phyloP scores from a whole-genome alignment of 1,139 yeast genomes.

The Hansenula lynferdii region DNA sequence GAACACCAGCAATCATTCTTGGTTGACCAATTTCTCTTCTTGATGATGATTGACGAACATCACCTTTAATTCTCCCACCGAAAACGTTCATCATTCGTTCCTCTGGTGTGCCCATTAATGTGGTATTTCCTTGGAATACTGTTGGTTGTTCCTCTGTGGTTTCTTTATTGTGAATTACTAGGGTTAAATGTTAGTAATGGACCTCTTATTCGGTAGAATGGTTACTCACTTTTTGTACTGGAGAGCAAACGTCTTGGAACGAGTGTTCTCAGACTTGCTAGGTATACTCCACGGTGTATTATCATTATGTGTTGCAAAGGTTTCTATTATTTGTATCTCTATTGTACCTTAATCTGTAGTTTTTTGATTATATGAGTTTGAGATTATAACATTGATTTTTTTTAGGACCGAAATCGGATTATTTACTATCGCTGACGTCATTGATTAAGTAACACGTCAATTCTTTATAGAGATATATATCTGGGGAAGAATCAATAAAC shows the following conservation, averaged over 20 bases:
- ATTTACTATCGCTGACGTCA: background rate
- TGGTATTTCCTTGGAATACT: conserved; percentile 40
- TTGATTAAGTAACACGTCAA: too few species aligned
- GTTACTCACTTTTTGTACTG: background rate
- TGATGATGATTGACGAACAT: conserved; percentile 45
- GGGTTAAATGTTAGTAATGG: background rate
- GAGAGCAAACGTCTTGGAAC: background rate
- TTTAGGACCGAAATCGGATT: background rate
- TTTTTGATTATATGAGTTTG: background rate
- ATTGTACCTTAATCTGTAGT: background rate
- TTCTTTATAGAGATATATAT: background rate
- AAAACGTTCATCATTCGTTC: conserved; percentile 47
- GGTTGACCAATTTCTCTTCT: conserved; percentile 39
- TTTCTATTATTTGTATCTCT: background rate
- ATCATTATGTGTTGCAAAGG: background rate
- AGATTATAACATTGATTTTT: background rate
- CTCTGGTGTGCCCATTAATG: conserved; percentile 36
- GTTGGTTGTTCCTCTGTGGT: background rate
- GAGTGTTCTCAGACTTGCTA: background rate
- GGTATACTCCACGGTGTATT: background rate
- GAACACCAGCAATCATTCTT: conserved; percentile 58
- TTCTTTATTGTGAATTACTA: background rate
- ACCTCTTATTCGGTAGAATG: background rate
- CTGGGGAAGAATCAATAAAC: background rate
- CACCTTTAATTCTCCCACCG: conserved; percentile 58